phyloP scores from a whole-genome alignment of 306 rosid species.

The Medicago ruthenica region DNA sequence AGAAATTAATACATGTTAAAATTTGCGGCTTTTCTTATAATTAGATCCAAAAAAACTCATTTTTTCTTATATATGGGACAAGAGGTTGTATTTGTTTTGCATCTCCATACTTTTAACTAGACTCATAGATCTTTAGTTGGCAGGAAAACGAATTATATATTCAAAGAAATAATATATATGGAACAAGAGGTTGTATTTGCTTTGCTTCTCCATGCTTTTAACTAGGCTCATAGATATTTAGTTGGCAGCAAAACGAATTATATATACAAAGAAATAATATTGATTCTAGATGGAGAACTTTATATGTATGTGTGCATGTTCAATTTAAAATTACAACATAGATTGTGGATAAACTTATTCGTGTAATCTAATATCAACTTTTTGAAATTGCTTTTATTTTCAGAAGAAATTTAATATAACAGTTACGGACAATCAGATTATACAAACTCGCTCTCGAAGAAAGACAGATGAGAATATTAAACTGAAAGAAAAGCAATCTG shows the following conservation, averaged over 20 bases:
- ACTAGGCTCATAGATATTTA: slow-evolving; percentile 6
- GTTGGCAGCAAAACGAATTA: slow-evolving; percentile 4
- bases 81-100: slow-evolving; percentile 10
- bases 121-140: slow-evolving; percentile 1
- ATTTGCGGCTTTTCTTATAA: not conserved
- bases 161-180: too few relatives aligned
- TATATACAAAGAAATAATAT: slow-evolving; percentile 14
- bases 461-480: slow-evolving; percentile 44
- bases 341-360: slow-evolving; percentile 20
- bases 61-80: not conserved
- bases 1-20: not conserved
- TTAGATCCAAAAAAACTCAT: not conserved
- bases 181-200: slow-evolving; percentile 1
- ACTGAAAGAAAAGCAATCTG: slow-evolving; percentile 40
- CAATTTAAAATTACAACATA: slow-evolving; percentile 23
- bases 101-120: slow-evolving; percentile 24
- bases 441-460: slow-evolving; percentile 41
- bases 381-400: slow-evolving; percentile 38
- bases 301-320: not conserved
- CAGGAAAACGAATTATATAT: slow-evolving; percentile 10
- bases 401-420: slow-evolving; percentile 53
- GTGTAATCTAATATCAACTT: slow-evolving; percentile 26
- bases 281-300: slow-evolving; percentile 27
- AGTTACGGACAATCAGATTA: slow-evolving; percentile 46
- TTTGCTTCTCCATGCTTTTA: slow-evolving; percentile 19